Percentiles rank a stretch among this genome's conserved stretches.
Conservation (phyloP, 345 rosid genomes). For the Citrus unshiu region DNA sequence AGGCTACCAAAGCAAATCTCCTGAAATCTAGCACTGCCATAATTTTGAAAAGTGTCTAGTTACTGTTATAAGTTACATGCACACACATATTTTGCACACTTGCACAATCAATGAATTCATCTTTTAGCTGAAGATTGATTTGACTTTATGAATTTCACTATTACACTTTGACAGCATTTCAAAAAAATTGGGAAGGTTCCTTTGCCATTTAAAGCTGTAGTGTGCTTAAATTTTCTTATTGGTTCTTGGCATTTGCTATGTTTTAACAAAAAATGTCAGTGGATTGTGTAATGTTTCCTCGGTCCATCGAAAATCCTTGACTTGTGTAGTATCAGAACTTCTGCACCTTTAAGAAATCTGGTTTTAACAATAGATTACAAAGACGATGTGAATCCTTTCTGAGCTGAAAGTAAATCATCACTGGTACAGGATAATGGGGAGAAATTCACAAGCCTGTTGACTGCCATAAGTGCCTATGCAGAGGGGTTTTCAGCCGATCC, state of each 20-base stretch:
- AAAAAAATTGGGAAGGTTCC: not conserved
- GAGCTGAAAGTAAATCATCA: not conserved
- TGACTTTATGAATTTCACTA: not conserved
- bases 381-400: not conserved
- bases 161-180: not conserved
- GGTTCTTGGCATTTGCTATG: not conserved
- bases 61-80: not conserved
- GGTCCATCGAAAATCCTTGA: not conserved
- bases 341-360: not conserved
- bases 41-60: not conserved
- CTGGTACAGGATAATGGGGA: conserved; percentile 75
- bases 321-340: not conserved
- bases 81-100: not conserved
- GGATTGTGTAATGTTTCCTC: not conserved
- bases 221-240: not conserved
- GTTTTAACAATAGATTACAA: not conserved
- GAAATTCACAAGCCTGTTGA: conserved; percentile 70
- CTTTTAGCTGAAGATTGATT: not conserved
- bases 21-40: not conserved
- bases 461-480: conserved; percentile 77
- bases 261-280: not conserved
- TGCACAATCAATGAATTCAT: not conserved
- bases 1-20: not conserved
- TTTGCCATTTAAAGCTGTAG: not conserved
- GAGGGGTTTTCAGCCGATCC: conserved; percentile 92